phyloP scores from a whole-genome alignment of 768 basidiomycete species.

The Termitomyces sp. region DNA sequence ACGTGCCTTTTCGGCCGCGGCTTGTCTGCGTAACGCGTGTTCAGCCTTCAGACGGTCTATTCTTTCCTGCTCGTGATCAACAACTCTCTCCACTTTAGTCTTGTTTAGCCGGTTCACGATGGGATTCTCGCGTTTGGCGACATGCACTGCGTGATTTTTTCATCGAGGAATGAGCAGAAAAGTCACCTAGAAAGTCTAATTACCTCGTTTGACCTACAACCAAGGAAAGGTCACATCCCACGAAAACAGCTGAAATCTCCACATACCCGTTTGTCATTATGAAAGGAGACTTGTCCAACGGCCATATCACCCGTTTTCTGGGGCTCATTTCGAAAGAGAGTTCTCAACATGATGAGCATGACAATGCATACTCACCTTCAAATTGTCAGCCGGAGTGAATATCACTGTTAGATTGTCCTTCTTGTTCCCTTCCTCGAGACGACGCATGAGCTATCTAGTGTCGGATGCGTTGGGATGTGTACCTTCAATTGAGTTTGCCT shows the following conservation, averaged over 20 bases:
- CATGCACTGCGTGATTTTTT: slow-evolving; percentile 48
- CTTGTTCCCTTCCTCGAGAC: slow-evolving; percentile 73
- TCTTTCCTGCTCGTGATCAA: slow-evolving; percentile 89
- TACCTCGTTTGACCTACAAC: slow-evolving; percentile 75
- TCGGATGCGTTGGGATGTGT: background rate
- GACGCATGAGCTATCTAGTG: background rate
- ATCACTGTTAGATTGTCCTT: slow-evolving; percentile 91
- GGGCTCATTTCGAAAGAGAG: background rate
- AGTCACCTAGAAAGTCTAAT: background rate
- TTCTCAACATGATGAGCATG: background rate
- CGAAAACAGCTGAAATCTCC: background rate
- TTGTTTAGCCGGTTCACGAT: slow-evolving; percentile 93
- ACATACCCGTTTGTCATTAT: slow-evolving; percentile 78
- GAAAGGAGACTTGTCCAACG: slow-evolving; percentile 93
- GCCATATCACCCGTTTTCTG: slow-evolving; percentile 99
- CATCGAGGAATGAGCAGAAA: background rate
- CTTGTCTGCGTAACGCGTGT: slow-evolving; percentile 53
- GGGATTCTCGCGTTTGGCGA: slow-evolving; percentile 76
- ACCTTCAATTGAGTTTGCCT: slow-evolving; percentile 98
- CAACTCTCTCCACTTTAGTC: slow-evolving; percentile 78
- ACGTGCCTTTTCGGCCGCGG: slow-evolving; percentile 63
- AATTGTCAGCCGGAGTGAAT: slow-evolving; percentile 87
- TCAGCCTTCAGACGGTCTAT: slow-evolving; percentile 79
- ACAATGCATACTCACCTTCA: slow-evolving; percentile 66
- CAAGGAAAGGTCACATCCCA: background rate